phyloP scores from a whole-genome alignment of 805 yeast species.

The Candida nanaspora region DNA sequence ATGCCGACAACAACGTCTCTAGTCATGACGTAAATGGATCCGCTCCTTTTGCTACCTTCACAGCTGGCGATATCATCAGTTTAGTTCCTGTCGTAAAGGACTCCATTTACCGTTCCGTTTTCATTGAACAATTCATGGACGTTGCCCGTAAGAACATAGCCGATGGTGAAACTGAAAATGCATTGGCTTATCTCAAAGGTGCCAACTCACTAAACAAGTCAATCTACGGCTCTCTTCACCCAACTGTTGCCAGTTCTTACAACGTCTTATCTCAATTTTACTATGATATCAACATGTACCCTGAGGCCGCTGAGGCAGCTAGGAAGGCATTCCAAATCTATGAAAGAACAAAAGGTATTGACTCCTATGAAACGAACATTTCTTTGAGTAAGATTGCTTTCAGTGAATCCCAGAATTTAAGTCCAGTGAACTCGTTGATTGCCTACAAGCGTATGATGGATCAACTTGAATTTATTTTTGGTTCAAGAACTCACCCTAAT shows the following conservation, averaged over 20 bases:
- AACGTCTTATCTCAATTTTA: constrained; percentile 59
- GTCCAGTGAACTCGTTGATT: constrained; percentile 53
- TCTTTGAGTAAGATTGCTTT: constrained; percentile 69
- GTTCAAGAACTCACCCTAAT: constrained; percentile 58
- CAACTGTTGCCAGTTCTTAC: constrained; percentile 69
- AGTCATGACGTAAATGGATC: no score
- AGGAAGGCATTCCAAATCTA: constrained; percentile 65
- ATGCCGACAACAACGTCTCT: no score
- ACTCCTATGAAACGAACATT: constrained; percentile 68
- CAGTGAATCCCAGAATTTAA: constrained; percentile 56
- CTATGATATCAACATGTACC: constrained; percentile 47
- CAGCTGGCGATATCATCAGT: constrained; percentile 55
- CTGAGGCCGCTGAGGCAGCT: constrained; percentile 55
- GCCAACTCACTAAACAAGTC: constrained; percentile 71
- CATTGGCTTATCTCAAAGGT: constrained; percentile 59
- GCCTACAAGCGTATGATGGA: constrained; percentile 53
- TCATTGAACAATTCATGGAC: constrained; percentile 71
- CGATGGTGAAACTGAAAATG: constrained; percentile 40
- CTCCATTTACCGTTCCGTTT: constrained; percentile 54
- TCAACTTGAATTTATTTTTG: constrained; percentile 52
- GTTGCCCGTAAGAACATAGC: constrained; percentile 40
- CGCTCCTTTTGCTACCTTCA: constrained; percentile 33
- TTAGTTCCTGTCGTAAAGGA: constrained; percentile 74
- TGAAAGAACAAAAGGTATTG: constrained; percentile 79
- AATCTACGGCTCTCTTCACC: constrained; percentile 73